Evolutionary conservation across 169 alveolate species (phyloP), one percentile per base, ranked within the genome.

Genomic region (Plasmodium blacklocki): DNA sequence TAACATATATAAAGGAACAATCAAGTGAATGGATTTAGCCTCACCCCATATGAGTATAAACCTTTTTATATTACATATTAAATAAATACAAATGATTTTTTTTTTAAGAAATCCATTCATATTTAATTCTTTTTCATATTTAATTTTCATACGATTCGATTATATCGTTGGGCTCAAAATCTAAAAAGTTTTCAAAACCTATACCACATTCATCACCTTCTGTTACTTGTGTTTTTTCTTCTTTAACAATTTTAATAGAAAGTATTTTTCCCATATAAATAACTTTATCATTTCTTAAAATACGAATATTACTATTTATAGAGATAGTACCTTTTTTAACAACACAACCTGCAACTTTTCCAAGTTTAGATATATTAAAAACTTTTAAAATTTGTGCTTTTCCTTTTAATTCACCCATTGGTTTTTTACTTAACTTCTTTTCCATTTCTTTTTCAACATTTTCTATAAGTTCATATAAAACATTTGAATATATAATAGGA

Each of bases 81-180:
- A 39, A 39, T 39, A 39, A 39, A 39, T 39, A 39, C 11, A 39
- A 5, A 39, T 5, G 2, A 39, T 39, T 39, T 5, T 39, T 32
- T 39, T 39, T 39, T 39, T 0, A 39, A 39, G 5, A 39, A 39
- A 39, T 7, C 9, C 2, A 39, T 39, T 39, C 9, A 39, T 7
- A 5, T 39, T 39, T 39, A 39, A 39, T 39, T 39, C 47, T 7
- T 39, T 39, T 39, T 26, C 39, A 39, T 39, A 39, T 49, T 43
- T 83, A 56, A 58, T 83, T 72, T 32, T 83, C 70, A n/a, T 83
- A 83, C 47, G 91, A n/a, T 62, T 83, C 91, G n/a, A 83, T 62
- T 23, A 60, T 19, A 29, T 83, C 91, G 23, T 50, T 63, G 6
- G 85, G 67, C 21, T 29, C 14, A 68, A 83, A 68, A 15, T 83